Evolutionary conservation across 371 early-diverging fungal species (phyloP).

Genomic region (Smittium culicis): DNA sequence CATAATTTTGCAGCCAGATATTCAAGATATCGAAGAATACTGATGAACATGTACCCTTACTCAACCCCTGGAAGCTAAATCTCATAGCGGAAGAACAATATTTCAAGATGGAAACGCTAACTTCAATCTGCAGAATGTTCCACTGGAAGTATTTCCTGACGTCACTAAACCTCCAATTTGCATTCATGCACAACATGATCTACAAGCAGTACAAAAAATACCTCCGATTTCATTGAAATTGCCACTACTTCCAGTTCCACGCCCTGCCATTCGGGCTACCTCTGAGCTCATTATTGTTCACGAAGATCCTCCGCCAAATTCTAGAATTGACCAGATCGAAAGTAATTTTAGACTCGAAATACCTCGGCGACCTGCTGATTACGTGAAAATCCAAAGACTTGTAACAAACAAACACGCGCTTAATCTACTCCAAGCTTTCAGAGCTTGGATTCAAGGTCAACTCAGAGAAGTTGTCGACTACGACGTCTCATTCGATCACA

Average conservation of each 20-base stretch:
- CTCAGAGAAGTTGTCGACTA: conserved; percentile 16
- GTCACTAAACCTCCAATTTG: conserved; percentile 27
- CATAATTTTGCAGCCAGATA: background rate
- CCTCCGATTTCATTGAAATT: conserved; percentile 35
- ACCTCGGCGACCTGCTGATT: conserved; percentile 30
- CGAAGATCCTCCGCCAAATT: conserved; percentile 29
- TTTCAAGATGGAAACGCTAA: no score
- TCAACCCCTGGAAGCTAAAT: conserved; percentile 28
- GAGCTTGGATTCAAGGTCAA: conserved; percentile 28
- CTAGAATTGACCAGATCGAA: conserved; percentile 22
- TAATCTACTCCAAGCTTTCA: conserved; percentile 17
- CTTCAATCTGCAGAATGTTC: conserved; percentile 25
- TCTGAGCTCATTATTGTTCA: conserved; percentile 33
- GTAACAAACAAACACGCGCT: conserved; percentile 13
- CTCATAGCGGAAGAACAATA: conserved; percentile 19
- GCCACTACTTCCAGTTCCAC: conserved; percentile 32
- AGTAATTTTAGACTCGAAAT: conserved; percentile 26
- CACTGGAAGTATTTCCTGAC: conserved; percentile 23
- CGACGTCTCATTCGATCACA: conserved; percentile 27
- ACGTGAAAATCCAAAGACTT: conserved; percentile 9
- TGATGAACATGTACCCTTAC: conserved; percentile 15
- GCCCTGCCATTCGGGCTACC: conserved; percentile 35
- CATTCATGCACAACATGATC: conserved; percentile 30
- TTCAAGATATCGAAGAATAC: conserved; percentile 8
- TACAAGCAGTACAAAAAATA: conserved; percentile 21